Evolutionary conservation across 257 asterid species (phyloP).

Genomic region (Solanum chaucha): DNA sequence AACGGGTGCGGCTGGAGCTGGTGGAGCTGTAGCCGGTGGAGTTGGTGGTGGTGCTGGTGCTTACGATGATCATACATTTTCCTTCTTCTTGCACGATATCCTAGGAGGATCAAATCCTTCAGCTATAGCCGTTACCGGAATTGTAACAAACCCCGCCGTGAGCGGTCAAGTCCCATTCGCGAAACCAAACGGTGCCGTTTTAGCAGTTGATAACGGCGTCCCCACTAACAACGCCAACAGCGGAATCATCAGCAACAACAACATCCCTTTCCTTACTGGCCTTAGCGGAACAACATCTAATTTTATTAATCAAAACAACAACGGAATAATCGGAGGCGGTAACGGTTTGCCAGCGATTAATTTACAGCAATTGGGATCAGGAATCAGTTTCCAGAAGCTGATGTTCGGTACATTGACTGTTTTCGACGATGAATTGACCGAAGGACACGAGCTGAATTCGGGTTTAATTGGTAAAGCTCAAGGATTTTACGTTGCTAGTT

Average conservation of each 20-base stretch:
- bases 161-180: constrained; percentile 89
- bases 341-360: constrained; percentile 68
- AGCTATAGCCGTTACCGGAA: constrained; percentile 76
- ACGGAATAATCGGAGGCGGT: constrained; percentile 43
- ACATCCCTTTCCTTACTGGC: constrained; percentile 82
- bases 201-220: constrained; percentile 49
- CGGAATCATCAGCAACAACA: constrained; percentile 61
- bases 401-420: constrained; percentile 91
- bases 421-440: constrained; percentile 70
- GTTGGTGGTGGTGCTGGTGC: neutral
- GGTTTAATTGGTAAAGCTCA: constrained; percentile 83
- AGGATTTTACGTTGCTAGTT: constrained; percentile 73
- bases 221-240: constrained; percentile 60
- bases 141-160: constrained; percentile 65
- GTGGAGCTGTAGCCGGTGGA: neutral
- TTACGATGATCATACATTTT: constrained; percentile 32
- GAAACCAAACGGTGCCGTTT: constrained; percentile 81
- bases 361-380: constrained; percentile 49
- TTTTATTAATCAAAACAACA: constrained; percentile 9
- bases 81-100: constrained; percentile 89
- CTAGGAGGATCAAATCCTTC: constrained; percentile 85
- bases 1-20: neutral
- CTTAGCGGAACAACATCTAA: constrained; percentile 61
- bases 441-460: constrained; percentile 64
- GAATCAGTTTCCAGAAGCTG: constrained; percentile 63